Evolutionary conservation across 345 rosid genomes (phyloP), one percentile per base, ranked within the genome.

Genomic region (Melaleuca alternifolia): DNA sequence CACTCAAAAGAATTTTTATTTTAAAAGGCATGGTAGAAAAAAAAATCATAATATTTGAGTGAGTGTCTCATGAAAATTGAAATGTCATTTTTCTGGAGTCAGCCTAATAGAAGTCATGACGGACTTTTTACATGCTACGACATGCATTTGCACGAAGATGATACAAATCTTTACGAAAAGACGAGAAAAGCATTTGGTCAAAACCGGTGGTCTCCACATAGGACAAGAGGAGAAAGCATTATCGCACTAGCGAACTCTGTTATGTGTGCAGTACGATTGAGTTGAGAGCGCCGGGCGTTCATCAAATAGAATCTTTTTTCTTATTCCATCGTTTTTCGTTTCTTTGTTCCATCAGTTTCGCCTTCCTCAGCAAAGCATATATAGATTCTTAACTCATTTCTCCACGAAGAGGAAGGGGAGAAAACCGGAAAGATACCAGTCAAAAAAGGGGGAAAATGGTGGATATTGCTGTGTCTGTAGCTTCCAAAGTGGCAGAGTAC

Each of bases 131-230:
- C 41, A 41, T 41, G 41, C 41, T 41, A 41, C 4, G 41, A 41
- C 41, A 41, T 54, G 59, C n/a, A 21, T 8, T 54, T 21, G 10
- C 59, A 54, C 11, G 59, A 54, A 23, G 23, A 54, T 54, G 23
- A 21, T 54, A 23, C 59, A 23, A 23, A 21, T 11, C 23, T 21
- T 54, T 0, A 41, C 4, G 41, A 41, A 41, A 41, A 41, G 26
- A 54, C 23, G 59, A 21, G 59, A 23, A 54, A 54, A 54, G 24
- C n/a, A 54, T 20, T 54, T 21, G 26, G 57, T 24, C 26, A 54
- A 54, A 54, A 50, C 51, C 12, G 51, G 51, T 50, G 99, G 96
- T 92, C 41, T 41, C 41, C 41, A 41, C 41, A 41, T 41, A 41
- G 41, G 2, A 41, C 41, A 41, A 41, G 41, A 41, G 41, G 41